phyloP scores from a whole-genome alignment of 495 filamentous ascomycete species.

The Collariella sp. region DNA sequence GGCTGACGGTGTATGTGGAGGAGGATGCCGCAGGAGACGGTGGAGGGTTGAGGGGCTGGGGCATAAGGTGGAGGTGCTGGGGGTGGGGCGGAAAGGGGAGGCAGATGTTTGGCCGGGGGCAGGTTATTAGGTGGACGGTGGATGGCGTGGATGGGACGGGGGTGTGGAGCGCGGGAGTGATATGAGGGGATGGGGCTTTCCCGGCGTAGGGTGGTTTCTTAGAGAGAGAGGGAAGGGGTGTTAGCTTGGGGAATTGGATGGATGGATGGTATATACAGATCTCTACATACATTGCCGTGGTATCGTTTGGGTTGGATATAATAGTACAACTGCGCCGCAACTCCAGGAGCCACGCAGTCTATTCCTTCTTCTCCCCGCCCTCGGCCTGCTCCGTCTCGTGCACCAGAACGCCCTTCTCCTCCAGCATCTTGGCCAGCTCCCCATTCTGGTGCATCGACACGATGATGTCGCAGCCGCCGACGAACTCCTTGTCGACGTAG shows the following conservation, averaged over 20 bases:
- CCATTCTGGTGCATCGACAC: constrained; percentile 97
- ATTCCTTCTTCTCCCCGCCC: constrained; percentile 20
- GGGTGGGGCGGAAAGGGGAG: constrained; percentile 60
- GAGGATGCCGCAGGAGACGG: constrained; percentile 65
- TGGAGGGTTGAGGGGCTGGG: constrained; percentile 63
- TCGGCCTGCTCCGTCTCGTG: constrained; percentile 9
- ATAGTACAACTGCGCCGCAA: constrained; percentile 2
- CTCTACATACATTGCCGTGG: constrained; percentile 2
- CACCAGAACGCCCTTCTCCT: constrained; percentile 73
- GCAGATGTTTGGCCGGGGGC: constrained; percentile 77
- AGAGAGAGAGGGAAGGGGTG: neutral
- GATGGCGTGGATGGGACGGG: constrained; percentile 60
- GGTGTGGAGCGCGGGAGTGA: constrained; percentile 87
- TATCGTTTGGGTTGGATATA: constrained; percentile 1
- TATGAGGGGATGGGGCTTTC: constrained; percentile 73
- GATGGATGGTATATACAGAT: constrained; percentile 3
- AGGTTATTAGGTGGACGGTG: constrained; percentile 63
- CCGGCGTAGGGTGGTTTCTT: constrained; percentile 37
- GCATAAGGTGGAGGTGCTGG: constrained; percentile 60
- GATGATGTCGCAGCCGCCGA: constrained; percentile 94
- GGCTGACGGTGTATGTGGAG: constrained; percentile 61
- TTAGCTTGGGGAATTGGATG: neutral
- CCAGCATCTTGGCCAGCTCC: constrained; percentile 80
- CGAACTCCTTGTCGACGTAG: constrained; percentile 89
- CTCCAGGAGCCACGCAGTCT: neutral